These are phyloP conservation scores for Elsinoe necatrix DNA, from an alignment of 2,329 filamentous ascomycete genomes.

Conservation along the genomic window DNA sequence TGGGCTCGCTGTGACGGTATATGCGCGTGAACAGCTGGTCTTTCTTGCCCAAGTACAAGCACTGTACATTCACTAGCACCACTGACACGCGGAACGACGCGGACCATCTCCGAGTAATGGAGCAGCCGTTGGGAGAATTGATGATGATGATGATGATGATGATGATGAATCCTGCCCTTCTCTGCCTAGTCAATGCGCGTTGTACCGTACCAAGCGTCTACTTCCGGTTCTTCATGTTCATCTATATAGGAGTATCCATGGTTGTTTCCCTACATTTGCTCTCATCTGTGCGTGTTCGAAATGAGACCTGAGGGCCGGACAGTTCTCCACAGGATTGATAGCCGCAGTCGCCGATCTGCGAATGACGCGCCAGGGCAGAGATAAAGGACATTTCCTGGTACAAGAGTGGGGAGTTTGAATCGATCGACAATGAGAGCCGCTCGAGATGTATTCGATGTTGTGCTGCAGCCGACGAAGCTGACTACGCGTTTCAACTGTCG, in stretches of 20 bases:
- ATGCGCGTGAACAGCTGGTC: background rate
- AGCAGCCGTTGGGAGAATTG: background rate
- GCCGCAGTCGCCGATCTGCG: constrained; percentile 4
- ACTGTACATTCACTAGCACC: background rate
- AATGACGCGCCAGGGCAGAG: constrained; percentile 4
- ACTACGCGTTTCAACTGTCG: constrained; percentile 6
- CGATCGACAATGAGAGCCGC: background rate
- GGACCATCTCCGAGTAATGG: constrained; percentile 1
- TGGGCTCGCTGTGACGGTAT: background rate
- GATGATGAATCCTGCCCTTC: background rate
- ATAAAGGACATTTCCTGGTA: background rate
- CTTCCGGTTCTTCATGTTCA: background rate
- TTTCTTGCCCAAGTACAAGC: background rate
- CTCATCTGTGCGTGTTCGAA: background rate
- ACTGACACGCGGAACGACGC: constrained; percentile 2
- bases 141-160: background rate
- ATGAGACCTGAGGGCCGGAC: background rate
- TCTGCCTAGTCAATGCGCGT: background rate
- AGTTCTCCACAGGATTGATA: constrained; percentile 6
- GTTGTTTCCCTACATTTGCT: background rate
- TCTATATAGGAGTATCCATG: constrained; percentile 4
- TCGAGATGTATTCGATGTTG: background rate
- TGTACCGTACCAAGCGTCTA: background rate
- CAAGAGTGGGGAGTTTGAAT: background rate
- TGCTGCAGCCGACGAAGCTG: constrained; percentile 4